Conservation (phyloP, 1,284 basidiomycete species). For the Cutaneotrichosporon cavernicola region DNA sequence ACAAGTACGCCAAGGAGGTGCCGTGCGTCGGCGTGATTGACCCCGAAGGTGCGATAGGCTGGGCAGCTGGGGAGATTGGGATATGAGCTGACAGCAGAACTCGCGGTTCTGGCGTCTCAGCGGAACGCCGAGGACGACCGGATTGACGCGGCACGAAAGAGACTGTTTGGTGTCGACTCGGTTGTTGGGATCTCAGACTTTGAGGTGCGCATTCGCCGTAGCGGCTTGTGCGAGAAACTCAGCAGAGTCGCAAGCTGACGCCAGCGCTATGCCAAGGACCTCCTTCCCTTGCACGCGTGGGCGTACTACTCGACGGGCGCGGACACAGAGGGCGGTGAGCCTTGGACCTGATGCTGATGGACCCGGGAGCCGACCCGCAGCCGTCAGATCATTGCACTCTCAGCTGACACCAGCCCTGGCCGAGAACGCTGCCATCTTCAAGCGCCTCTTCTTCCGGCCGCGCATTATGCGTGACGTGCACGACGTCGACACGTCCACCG, state of each 20-base stretch:
- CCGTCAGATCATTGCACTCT: neutral
- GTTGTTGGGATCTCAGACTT: conserved; percentile 41
- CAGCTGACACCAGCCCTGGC: conserved; percentile 31
- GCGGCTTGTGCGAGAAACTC: neutral
- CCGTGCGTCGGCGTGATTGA: conserved; percentile 82
- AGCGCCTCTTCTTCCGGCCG: conserved; percentile 75
- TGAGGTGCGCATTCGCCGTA: conserved; percentile 30
- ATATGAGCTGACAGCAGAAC: conserved; percentile 9
- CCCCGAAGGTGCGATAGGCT: conserved; percentile 70
- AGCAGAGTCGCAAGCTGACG: neutral
- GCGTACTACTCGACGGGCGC: conserved; percentile 78
- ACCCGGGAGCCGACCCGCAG: conserved; percentile 2
- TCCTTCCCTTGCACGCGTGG: conserved; percentile 67
- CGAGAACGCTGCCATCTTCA: conserved; percentile 71
- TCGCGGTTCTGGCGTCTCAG: conserved; percentile 11
- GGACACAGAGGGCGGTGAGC: conserved; percentile 71
- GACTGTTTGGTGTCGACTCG: conserved; percentile 38
- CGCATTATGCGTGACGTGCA: conserved; percentile 72
- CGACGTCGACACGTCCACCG: conserved; percentile 67
- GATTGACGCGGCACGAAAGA: conserved; percentile 30
- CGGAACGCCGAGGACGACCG: conserved; percentile 23
- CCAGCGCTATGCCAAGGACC: conserved; percentile 59
- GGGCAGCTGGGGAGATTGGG: conserved; percentile 59
- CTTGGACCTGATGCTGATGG: neutral
- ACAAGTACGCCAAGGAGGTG: conserved; percentile 27